These are phyloP conservation scores for Coffea eugenioides DNA, from an alignment of 257 asterid species.

Conservation along the genomic window DNA sequence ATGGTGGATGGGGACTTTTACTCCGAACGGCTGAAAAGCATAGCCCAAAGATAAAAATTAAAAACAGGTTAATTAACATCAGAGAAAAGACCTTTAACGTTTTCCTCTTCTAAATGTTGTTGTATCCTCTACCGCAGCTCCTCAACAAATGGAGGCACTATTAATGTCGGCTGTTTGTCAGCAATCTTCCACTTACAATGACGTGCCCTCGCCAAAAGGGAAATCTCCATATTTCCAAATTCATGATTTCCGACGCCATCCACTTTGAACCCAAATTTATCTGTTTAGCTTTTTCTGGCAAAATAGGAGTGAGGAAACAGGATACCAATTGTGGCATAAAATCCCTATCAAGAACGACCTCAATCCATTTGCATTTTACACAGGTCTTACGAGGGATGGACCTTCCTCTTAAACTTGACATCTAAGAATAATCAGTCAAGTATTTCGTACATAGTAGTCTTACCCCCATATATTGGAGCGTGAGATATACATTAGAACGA, in stretches of 20 bases:
- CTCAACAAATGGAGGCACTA: neutral
- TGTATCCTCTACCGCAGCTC: too few species aligned
- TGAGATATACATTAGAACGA: too few species aligned
- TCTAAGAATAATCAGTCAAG: too few species aligned
- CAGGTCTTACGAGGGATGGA: too few species aligned
- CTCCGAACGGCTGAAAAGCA: neutral
- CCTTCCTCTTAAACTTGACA: too few species aligned
- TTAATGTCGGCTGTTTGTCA: neutral
- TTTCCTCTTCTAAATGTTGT: neutral
- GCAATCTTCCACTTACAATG: neutral
- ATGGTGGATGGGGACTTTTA: neutral
- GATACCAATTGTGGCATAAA: neutral
- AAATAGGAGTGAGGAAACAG: neutral
- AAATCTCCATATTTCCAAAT: neutral
- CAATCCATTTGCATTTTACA: neutral
- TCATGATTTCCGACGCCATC: neutral
- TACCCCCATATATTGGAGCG: too few species aligned
- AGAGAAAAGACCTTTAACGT: neutral
- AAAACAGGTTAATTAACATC: neutral
- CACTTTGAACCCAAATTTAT: neutral
- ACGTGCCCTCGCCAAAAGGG: conserved; percentile 3
- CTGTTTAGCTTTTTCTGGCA: neutral
- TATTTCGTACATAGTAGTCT: too few species aligned
- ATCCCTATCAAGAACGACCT: neutral
- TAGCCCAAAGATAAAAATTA: too few species aligned